These are phyloP conservation scores for Borealophlyctis nickersoniae DNA, from an alignment of 192 early-diverging fungal species.

Conservation along the genomic window DNA sequence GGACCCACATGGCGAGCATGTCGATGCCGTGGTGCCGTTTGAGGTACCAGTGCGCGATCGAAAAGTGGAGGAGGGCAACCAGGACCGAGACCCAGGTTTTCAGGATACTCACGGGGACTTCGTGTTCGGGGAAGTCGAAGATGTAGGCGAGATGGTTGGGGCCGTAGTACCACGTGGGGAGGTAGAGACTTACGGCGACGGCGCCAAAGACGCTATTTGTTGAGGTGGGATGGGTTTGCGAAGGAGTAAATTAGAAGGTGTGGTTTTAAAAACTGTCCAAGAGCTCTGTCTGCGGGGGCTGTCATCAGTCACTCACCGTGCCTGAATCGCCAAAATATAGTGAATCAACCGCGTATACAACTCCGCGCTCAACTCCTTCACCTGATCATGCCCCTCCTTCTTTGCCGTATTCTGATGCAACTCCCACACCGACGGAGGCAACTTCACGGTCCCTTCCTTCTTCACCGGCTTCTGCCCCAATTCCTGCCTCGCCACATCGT, in stretches of 20 bases:
- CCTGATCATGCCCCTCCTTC: too few species aligned
- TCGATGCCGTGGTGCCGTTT: too few species aligned
- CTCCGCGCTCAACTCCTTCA: background rate
- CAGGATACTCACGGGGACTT: background rate
- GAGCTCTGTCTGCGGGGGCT: background rate
- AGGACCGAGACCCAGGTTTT: background rate
- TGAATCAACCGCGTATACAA: constrained; percentile 3
- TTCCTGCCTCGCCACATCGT: background rate
- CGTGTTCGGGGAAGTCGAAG: background rate
- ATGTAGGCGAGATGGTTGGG: background rate
- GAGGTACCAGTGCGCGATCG: too few species aligned
- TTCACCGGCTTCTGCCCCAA: background rate
- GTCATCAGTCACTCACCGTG: constrained; percentile 4
- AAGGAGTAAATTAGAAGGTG: too few species aligned
- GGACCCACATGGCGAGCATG: too few species aligned
- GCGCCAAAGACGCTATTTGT: background rate
- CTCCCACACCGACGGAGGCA: background rate
- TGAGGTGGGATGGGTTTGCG: too few species aligned
- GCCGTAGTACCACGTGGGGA: constrained; percentile 8
- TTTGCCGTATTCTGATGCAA: background rate
- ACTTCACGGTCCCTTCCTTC: background rate
- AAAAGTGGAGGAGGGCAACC: background rate
- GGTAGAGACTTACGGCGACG: background rate
- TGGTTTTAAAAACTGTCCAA: background rate
- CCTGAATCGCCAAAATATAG: constrained; percentile 6